A percentile compares a stretch with the other conserved stretches of the same genome.
Conservation (phyloP, 2,329 filamentous ascomycete species). For the Huntiella decipiens region DNA sequence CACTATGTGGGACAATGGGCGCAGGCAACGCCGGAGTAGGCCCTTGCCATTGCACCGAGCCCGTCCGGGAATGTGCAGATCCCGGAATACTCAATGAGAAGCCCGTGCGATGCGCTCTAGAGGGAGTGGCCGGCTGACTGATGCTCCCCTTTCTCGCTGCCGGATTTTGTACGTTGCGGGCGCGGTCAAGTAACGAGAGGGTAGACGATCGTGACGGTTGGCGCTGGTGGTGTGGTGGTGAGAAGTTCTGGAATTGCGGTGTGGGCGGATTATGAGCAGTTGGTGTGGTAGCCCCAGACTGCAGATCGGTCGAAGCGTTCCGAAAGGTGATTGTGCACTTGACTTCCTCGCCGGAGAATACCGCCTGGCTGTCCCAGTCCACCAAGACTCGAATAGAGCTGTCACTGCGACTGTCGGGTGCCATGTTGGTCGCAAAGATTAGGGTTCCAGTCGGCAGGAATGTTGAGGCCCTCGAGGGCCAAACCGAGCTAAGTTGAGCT, state of each 20-base stretch:
- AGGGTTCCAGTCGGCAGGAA: too few relatives aligned
- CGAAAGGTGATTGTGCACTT: conserved; percentile 94
- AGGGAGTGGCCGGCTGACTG: conserved; percentile 21
- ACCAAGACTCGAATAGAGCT: conserved; percentile 69
- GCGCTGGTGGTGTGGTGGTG: conserved; percentile 17
- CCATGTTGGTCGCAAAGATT: conserved; percentile 22
- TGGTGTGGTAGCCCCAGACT: conserved; percentile 10
- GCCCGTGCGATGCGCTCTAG: conserved; percentile 45
- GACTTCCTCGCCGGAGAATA: conserved; percentile 91
- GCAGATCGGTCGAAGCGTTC: conserved; percentile 43
- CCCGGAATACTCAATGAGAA: conserved; percentile 42
- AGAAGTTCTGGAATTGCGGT: too few relatives aligned
- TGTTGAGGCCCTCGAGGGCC: too few relatives aligned
- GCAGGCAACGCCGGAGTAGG: conserved; percentile 15
- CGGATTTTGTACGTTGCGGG: conserved; percentile 25
- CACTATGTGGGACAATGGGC: conserved; percentile 13
- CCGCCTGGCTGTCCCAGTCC: conserved; percentile 79
- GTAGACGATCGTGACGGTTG: conserved; percentile 21
- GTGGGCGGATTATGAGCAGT: too few relatives aligned
- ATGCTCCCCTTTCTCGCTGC: conserved; percentile 19
- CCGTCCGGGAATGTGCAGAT: conserved; percentile 24
- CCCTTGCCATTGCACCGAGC: conserved; percentile 29
- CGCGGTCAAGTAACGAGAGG: conserved; percentile 23
- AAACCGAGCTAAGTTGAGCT: too few relatives aligned
- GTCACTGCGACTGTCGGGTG: conserved; percentile 38